Evolutionary conservation across 78 protist genomes (phyloP).

Genomic region (Trichosphaerium sp.): DNA sequence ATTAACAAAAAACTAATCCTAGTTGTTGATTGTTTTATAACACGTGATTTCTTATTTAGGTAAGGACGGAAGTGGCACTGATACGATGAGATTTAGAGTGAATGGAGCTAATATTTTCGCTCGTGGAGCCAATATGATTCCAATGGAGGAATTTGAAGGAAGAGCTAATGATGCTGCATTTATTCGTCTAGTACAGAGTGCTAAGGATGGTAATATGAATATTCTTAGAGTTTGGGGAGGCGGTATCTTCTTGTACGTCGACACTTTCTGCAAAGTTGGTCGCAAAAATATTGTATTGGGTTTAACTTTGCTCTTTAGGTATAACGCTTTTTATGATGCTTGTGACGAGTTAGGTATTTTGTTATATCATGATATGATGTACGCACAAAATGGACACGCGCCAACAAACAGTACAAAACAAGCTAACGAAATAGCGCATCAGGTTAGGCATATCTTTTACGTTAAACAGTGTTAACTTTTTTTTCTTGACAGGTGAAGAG

Average conservation of each 20-base stretch:
- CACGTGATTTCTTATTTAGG: too few relatives aligned
- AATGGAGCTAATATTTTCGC: slow-evolving; percentile 3
- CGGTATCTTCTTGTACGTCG: slow-evolving; percentile 22
- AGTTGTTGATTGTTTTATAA: too few relatives aligned
- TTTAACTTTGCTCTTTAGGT: too few relatives aligned
- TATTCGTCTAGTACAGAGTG: not conserved
- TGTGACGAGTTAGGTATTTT: slow-evolving; percentile 12
- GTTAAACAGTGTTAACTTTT: too few relatives aligned
- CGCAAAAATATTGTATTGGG: too few relatives aligned
- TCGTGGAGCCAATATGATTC: slow-evolving; percentile 25
- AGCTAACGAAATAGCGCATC: slow-evolving; percentile 6
- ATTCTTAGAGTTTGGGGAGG: slow-evolving; percentile 44
- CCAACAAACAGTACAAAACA: slow-evolving; percentile 3
- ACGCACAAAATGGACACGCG: slow-evolving; percentile 18
- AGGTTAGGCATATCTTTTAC: too few relatives aligned
- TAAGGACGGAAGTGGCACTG: not conserved
- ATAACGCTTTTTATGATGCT: slow-evolving; percentile 6
- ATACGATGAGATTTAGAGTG: too few relatives aligned
- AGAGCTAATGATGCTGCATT: not conserved
- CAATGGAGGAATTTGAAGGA: slow-evolving; percentile 38
- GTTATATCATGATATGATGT: slow-evolving; percentile 28
- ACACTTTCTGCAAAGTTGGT: too few relatives aligned
- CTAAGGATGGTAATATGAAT: slow-evolving; percentile 15
- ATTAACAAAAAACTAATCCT: too few relatives aligned
- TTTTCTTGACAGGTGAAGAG: too few relatives aligned